Evolutionary conservation across 1,284 basidiomycete species (phyloP).

Genomic region (Pseudozyma thailandica): DNA sequence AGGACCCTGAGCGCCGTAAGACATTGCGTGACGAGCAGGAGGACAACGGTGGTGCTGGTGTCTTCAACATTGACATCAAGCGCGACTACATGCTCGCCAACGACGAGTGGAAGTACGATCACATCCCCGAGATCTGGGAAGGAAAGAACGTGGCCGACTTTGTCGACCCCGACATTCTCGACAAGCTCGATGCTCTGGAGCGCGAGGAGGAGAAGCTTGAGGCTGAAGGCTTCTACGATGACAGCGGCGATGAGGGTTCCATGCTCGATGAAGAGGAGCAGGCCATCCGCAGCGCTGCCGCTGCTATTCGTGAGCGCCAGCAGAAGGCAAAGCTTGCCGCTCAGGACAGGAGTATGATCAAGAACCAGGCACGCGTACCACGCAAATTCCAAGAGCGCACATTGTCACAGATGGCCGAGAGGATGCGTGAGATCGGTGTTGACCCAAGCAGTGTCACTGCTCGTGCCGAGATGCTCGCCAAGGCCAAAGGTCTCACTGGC

Average conservation of each 20-base stretch:
- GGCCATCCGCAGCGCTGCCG: conserved; percentile 77
- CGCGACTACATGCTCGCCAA: conserved; percentile 90
- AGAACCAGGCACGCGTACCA: conserved; percentile 88
- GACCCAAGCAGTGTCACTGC: conserved; percentile 89
- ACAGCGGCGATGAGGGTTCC: conserved; percentile 79
- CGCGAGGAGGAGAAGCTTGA: conserved; percentile 93
- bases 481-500: conserved; percentile 75
- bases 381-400: conserved; percentile 79
- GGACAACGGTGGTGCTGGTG: conserved; percentile 66
- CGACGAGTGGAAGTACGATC: conserved; percentile 94
- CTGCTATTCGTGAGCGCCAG: conserved; percentile 76
- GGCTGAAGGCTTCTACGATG: conserved; percentile 93
- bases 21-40: conserved; percentile 67
- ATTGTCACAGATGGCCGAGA: conserved; percentile 83
- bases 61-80: conserved; percentile 67
- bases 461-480: conserved; percentile 84
- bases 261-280: conserved; percentile 92
- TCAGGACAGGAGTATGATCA: conserved; percentile 86
- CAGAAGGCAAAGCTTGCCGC: conserved; percentile 78
- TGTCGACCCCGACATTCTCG: conserved; percentile 97
- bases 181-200: conserved; percentile 96
- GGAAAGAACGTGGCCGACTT: conserved; percentile 99
- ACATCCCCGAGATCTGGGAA: conserved; percentile 94
- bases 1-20: conserved; percentile 60
- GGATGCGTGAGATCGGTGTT: conserved; percentile 85